These are phyloP conservation scores for Colletotrichum sp. DNA, from an alignment of 2,329 filamentous ascomycete species.

Conservation along the genomic window DNA sequence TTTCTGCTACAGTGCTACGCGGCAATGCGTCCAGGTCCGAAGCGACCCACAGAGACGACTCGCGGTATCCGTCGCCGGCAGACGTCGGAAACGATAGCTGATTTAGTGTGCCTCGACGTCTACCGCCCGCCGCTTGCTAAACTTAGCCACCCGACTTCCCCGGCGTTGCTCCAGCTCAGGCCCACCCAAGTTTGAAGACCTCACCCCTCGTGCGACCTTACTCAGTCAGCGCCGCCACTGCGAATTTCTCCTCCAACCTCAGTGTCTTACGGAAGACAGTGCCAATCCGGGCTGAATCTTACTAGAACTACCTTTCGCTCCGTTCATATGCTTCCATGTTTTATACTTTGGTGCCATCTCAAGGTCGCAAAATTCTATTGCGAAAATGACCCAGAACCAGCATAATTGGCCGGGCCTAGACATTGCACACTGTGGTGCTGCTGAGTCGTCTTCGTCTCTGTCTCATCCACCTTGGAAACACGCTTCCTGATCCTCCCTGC, in stretches of 20 bases:
- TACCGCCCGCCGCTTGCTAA: conserved; percentile 3
- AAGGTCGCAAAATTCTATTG: background rate
- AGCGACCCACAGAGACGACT: background rate
- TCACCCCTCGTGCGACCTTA: background rate
- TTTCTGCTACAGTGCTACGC: background rate
- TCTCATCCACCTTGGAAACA: background rate
- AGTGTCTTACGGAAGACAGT: background rate
- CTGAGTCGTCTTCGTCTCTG: background rate
- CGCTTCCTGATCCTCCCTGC: background rate
- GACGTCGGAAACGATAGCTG: background rate
- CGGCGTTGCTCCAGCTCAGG: background rate
- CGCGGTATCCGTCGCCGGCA: background rate
- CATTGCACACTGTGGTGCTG: background rate
- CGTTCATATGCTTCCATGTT: background rate
- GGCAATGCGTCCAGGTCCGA: background rate
- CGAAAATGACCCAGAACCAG: background rate
- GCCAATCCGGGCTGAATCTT: background rate
- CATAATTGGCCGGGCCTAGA: background rate
- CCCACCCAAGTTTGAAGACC: background rate
- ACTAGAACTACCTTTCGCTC: background rate
- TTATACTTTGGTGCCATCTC: background rate
- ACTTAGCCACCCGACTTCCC: conserved; percentile 12
- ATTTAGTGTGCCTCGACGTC: background rate
- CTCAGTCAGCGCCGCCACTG: background rate
- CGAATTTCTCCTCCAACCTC: background rate